Evolutionary conservation across 164 flowering plant species (phyloP), one percentile per base, ranked within the genome.

Genomic region (Magnolia changhungtana): DNA sequence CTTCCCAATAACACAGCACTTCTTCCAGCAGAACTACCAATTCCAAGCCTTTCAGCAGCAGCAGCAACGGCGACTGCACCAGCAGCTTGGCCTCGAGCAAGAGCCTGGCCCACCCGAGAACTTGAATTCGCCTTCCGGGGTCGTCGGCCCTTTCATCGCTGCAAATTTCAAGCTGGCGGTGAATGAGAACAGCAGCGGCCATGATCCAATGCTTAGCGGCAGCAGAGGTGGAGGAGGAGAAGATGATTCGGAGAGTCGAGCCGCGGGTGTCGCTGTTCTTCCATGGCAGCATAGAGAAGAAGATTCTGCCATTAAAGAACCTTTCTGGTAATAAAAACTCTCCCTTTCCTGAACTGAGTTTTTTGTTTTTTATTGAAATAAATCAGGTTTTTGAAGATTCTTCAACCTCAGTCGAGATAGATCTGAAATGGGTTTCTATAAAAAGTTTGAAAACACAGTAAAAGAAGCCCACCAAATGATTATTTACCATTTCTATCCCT

Each of bases 271-370:
- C 18, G 72, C 31, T 29, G 67, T 75, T 72, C 76, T 67, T 19
- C 80, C 77, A 19, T 73, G 74, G 71, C 80, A 81, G 65, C 74
- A 55, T 77, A 50, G 74, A 23, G 58, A 82, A 71, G 79, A 80
- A 74, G 80, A 80, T 59, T 63, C 81, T 63, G 20, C 84, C 70
- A 75, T 81, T 71, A 78, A 77, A 72, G 82, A 81, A 80, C 77
- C 78, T 65, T 74, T 85, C 68, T 83, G 87, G 87, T 85, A 80
- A 61, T 16, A 11, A 27, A 51, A 31, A 3, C 1, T 7, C 7
- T 6, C 51, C 75, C 11, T 29, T 31, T 63, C 55, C 21, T 70
- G 29, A 69, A 69, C 11, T 19, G 63, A 19, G 10, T 59, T 37
- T 37, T 37, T 37, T 37, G 45, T 20, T 65, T 65, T 65, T 13